These are phyloP conservation scores for Pythium sp. DNA, from an alignment of 352 stramenopile genomes.

Conservation along the genomic window DNA sequence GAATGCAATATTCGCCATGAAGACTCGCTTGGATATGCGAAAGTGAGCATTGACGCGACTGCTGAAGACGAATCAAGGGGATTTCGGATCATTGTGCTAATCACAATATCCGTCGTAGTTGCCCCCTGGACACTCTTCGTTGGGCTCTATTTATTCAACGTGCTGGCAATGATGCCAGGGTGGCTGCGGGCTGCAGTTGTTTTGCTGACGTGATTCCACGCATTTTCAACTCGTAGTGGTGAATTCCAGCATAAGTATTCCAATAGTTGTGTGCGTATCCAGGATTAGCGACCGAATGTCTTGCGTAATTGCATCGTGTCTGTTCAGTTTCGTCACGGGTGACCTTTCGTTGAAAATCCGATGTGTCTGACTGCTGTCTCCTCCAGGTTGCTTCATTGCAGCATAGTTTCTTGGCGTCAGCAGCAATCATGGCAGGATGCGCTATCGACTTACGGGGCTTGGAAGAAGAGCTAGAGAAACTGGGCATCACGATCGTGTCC, in stretches of 20 bases:
- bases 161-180: neutral
- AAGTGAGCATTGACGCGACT: slow-evolving; percentile 19
- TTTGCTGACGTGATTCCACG: neutral
- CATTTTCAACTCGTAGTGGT: neutral
- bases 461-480: slow-evolving; percentile 80
- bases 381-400: neutral
- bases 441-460: slow-evolving; percentile 48
- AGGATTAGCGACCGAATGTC: neutral
- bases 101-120: slow-evolving; percentile 25
- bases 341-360: slow-evolving; percentile 27
- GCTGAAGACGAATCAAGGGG: slow-evolving; percentile 8
- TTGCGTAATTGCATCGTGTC: neutral
- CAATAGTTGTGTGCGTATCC: neutral
- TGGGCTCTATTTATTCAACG: slow-evolving; percentile 9
- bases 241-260: neutral
- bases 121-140: slow-evolving; percentile 33
- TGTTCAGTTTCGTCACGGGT: slow-evolving; percentile 15
- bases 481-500: slow-evolving; percentile 72
- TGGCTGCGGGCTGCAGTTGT: slow-evolving; percentile 2
- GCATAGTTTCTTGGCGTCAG: neutral
- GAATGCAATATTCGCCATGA: slow-evolving; percentile 26
- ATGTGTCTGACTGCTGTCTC: neutral
- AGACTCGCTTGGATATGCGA: slow-evolving; percentile 31
- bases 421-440: neutral
- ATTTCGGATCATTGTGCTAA: slow-evolving; percentile 19